These are phyloP conservation scores for Oryza brachyantha DNA, from an alignment of 176 grass and related monocot genomes.

Conservation along the genomic window DNA sequence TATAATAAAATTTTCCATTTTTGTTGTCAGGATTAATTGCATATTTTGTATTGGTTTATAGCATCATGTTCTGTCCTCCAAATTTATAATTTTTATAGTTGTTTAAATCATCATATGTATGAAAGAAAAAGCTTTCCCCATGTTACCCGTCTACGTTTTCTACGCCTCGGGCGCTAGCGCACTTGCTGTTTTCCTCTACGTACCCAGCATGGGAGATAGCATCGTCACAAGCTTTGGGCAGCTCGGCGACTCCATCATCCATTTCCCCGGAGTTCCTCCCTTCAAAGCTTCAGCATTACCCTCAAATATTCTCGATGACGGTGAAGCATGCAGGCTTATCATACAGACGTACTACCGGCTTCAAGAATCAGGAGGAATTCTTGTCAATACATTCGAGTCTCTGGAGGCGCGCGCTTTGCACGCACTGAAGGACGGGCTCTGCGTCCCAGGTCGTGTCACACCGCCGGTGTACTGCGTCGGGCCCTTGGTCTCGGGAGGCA, in stretches of 20 bases:
- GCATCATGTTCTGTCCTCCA: too few relatives aligned
- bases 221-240: background rate
- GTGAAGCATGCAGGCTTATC: background rate
- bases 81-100: too few relatives aligned
- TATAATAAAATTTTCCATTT: too few relatives aligned
- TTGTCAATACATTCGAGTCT: conserved; percentile 54
- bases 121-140: too few relatives aligned
- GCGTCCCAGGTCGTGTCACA: conserved; percentile 29
- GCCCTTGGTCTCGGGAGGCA: conserved; percentile 31
- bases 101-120: too few relatives aligned
- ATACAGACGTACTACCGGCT: background rate
- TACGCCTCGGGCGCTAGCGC: conserved; percentile 16
- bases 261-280: conserved; percentile 13
- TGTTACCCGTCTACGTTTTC: conserved; percentile 44
- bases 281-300: conserved; percentile 28
- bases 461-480: conserved; percentile 58
- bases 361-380: conserved; percentile 17
- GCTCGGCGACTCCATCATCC: conserved; percentile 3
- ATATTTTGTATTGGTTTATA: too few relatives aligned
- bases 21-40: too few relatives aligned
- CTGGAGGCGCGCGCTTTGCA: conserved; percentile 44
- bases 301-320: background rate
- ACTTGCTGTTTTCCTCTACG: conserved; percentile 39
- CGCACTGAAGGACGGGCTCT: conserved; percentile 36
- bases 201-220: background rate